Base-by-base conservation (phyloP, 164 flowering plant genomes). In the Umbellularia californica region DNA sequence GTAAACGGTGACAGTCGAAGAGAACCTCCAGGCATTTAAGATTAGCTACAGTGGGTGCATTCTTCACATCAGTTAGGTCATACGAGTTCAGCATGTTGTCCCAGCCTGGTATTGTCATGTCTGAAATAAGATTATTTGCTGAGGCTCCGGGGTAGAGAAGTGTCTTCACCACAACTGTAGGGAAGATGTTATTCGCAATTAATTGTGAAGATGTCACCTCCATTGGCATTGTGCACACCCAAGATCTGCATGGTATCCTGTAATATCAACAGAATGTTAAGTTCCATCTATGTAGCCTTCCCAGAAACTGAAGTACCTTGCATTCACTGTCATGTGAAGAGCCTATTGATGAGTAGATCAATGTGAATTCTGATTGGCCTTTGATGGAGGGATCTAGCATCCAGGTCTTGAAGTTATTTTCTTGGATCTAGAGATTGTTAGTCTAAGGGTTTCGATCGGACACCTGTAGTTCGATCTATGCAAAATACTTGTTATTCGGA, bases 1-100 rank as follows among this genome's bases (percentile, higher is more conserved):
- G 41, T 11, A 69, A 50, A 24, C 22, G 20, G 71, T 10, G 67
- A 50, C 25, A 70, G 14, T 20, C n/a, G 28, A 74, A 90, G 95
- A 19, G 41, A 75, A 95, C 99, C 99, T 95, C 99, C 69, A 95
- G 77, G 68, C 97, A 91, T 79, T 93, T 93, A 23, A 95, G 94
- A 80, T 93, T 97, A 41, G 85, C 51, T 0, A 86, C 79, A 22
- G 95, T 85, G 60, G 99, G 76, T 63, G 92, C 88, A 55, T 88
- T 88, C 80, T 95, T 93, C 50, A 83, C 85, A 71, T 78, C 76
- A 20, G 97, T 91, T 64, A 95, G 83, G 82, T 93, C 93, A 74
- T 95, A 95, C 51, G 86, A 85, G 62, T 77, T 75, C 35, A 95
- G 83, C 65, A 93, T 33, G 72, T 84, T 77, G 68, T 81, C 83